phyloP scores from a whole-genome alignment of 2,329 filamentous ascomycete genomes.

The Penicillium freii region DNA sequence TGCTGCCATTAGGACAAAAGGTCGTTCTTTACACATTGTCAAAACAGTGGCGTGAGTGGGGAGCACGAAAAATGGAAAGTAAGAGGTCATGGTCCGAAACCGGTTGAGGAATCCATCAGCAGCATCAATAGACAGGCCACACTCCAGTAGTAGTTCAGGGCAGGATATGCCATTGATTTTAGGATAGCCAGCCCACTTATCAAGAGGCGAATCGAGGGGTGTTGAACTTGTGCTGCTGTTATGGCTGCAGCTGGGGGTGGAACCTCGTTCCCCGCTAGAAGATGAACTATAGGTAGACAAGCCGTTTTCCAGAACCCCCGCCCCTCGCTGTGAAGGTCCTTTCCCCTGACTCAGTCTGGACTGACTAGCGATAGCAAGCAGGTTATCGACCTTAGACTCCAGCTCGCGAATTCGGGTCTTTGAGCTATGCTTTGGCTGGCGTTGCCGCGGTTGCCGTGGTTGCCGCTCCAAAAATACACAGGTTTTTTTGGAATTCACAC shows the following conservation, averaged over 20 bases:
- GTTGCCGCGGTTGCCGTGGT: background rate
- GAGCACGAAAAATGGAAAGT: background rate
- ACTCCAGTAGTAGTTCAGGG: background rate
- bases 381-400: background rate
- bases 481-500: background rate
- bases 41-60: background rate
- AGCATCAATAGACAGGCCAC: background rate
- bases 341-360: background rate
- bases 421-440: background rate
- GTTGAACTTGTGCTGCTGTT: background rate
- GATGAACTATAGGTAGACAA: background rate
- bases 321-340: background rate
- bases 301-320: background rate
- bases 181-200: background rate
- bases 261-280: background rate
- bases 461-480: background rate
- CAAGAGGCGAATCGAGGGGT: background rate
- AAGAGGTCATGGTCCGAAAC: background rate
- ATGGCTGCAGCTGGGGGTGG: background rate
- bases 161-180: background rate
- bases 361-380: background rate
- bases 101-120: background rate
- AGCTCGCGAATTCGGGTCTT: background rate
- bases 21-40: background rate
- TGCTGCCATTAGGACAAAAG: background rate